A percentile compares a stretch with the other conserved stretches of the same genome.
Evolutionary conservation across 2,329 filamentous ascomycete genomes (phyloP).

Genomic region (Aspergillus sp.): DNA sequence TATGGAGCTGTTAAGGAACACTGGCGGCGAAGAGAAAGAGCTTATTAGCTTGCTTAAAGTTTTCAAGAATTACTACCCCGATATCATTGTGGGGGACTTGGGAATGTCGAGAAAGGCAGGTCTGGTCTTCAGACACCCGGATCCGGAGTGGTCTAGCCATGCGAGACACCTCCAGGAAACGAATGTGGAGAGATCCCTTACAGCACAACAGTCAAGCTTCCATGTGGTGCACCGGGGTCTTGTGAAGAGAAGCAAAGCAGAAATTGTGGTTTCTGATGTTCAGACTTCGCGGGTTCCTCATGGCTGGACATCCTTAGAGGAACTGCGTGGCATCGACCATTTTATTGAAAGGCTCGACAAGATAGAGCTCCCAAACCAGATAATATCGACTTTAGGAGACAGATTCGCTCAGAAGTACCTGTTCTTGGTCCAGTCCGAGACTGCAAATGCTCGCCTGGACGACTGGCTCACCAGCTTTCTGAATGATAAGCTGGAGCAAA

Average conservation of each 20-base stretch:
- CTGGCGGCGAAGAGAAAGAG: constrained; percentile 61
- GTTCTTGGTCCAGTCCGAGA: constrained; percentile 54
- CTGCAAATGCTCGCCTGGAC: constrained; percentile 32
- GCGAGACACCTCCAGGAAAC: constrained; percentile 60
- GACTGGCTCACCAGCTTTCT: constrained; percentile 35
- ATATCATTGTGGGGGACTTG: constrained; percentile 69
- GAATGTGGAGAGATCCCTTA: constrained; percentile 35
- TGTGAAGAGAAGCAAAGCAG: constrained; percentile 43
- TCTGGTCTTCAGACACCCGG: constrained; percentile 54
- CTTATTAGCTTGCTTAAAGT: constrained; percentile 66
- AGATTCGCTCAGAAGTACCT: constrained; percentile 69
- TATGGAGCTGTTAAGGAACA: constrained; percentile 42
- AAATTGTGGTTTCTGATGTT: constrained; percentile 55
- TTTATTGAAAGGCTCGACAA: constrained; percentile 68
- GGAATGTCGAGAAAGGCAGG: constrained; percentile 35
- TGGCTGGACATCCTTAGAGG: constrained; percentile 54
- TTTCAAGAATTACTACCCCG: constrained; percentile 87
- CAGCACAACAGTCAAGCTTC: constrained; percentile 48
- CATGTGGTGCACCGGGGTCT: constrained; percentile 52
- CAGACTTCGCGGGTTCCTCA: constrained; percentile 67
- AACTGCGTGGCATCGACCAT: constrained; percentile 61
- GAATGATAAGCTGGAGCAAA: constrained; percentile 27
- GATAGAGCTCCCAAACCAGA: constrained; percentile 72
- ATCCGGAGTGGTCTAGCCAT: constrained; percentile 63
- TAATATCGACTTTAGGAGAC: constrained; percentile 67